Evolutionary conservation across 768 basidiomycete genomes (phyloP).

Genomic region (Dentipellis fragilis): DNA sequence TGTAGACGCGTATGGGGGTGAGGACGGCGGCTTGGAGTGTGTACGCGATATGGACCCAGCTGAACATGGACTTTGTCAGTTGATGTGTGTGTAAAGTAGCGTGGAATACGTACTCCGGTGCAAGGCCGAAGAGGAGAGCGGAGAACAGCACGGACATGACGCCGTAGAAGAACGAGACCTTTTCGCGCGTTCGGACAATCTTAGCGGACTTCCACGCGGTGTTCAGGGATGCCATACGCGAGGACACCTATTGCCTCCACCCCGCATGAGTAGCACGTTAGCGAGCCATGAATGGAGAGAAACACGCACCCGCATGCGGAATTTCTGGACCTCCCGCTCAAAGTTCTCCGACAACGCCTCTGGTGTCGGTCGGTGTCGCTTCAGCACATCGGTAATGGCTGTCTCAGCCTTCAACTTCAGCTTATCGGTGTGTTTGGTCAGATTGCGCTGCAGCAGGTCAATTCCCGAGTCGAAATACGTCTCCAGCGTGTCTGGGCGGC

Average conservation of each 20-base stretch:
- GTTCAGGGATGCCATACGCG: slow-evolving; percentile 67
- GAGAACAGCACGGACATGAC: slow-evolving; percentile 85
- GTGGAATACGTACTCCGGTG: slow-evolving; percentile 58
- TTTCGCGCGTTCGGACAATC: slow-evolving; percentile 72
- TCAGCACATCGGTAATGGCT: slow-evolving; percentile 44
- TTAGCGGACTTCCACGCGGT: slow-evolving; percentile 90
- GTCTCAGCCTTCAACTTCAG: slow-evolving; percentile 78
- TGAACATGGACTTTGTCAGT: slow-evolving; percentile 19
- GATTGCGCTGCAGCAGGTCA: slow-evolving; percentile 71
- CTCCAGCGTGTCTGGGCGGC: slow-evolving; percentile 71
- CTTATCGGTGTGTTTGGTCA: slow-evolving; percentile 79
- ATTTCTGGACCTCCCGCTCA: slow-evolving; percentile 77
- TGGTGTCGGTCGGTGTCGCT: slow-evolving; percentile 50
- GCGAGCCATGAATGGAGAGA: neutral
- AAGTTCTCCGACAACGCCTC: slow-evolving; percentile 67
- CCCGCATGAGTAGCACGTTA: neutral
- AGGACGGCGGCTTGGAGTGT: slow-evolving; percentile 70
- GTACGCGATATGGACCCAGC: slow-evolving; percentile 86
- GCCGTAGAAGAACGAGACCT: slow-evolving; percentile 86
- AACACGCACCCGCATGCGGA: slow-evolving; percentile 68
- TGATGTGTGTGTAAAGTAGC: neutral
- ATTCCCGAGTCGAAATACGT: slow-evolving; percentile 91
- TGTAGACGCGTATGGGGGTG: slow-evolving; percentile 73
- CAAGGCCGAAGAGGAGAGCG: slow-evolving; percentile 79
- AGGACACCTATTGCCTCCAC: slow-evolving; percentile 46